Evolutionary conservation across 148 eudicot genomes (phyloP), one percentile per base, ranked within the genome.

Genomic region (Fallopia convolvulus): DNA sequence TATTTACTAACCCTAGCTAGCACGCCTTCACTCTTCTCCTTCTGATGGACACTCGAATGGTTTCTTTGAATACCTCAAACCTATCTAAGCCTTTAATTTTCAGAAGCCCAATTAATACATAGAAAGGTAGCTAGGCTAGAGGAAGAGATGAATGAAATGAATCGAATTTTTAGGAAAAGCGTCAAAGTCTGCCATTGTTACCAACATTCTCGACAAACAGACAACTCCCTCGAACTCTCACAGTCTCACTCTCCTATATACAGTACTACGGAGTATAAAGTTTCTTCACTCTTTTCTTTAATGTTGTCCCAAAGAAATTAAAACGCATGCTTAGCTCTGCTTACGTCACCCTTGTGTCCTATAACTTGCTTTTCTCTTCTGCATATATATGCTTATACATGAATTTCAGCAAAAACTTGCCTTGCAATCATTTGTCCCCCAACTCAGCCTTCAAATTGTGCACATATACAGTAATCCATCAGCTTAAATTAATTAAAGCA

Each of bases 181-280:
- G 8, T 8, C 12, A 48, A 13, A 20, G 48, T 40, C 23, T 41
- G 74, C 74, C 36, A 40, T 50, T 50, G 55, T 50, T 50, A 50
- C 26, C 74, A 41, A 72, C 74, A 72, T 72, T 41, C 23, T 72
- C 23, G 74, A 72, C 74, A 72, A 72, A 72, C 49, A 72, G 49
- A 72, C 74, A 72, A 32, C 30, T 50, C 55, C 18, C 55, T 50
- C 55, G 55, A 17, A 17, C 74, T 33, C 13, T 39, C 18, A 23
- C 26, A 12, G 13, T 39, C 26, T 18, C 26, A 10, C 44, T 68
- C 46, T 42, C 46, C 49, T 47, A 47, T 47, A 47, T 36, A 26
- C 30, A 26, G 0, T 26, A 26, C 30, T 26, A 26, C 30, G 30
- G 30, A 26, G 30, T 26, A 36, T 36, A 36, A 36, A 8, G 11